phyloP scores from a whole-genome alignment of 2,329 filamentous ascomycete species.

The Septoria petroselini region DNA sequence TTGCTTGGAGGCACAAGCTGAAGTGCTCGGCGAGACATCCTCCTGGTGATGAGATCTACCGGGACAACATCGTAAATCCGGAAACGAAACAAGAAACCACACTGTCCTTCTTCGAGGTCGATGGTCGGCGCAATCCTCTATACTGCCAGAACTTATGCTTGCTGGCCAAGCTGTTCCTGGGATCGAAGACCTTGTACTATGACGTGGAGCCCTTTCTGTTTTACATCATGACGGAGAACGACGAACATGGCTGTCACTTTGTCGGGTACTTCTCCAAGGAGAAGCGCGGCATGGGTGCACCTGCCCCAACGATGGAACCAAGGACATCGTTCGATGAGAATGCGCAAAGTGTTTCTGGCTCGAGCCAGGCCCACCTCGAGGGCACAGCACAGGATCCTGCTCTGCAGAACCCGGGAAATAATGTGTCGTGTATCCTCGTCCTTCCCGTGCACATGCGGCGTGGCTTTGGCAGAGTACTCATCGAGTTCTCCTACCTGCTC shows the following conservation, averaged over 20 bases:
- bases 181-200: slow-evolving; percentile 97
- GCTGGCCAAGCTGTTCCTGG: slow-evolving; percentile 93
- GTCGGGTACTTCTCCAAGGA: slow-evolving; percentile 99
- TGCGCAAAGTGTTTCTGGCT: slow-evolving; percentile 20
- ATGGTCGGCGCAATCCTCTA: slow-evolving; percentile 94
- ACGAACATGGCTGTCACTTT: slow-evolving; percentile 88
- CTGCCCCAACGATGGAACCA: slow-evolving; percentile 66
- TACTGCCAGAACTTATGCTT: slow-evolving; percentile 98
- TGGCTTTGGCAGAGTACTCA: slow-evolving; percentile 92
- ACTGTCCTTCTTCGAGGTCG: slow-evolving; percentile 89
- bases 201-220: slow-evolving; percentile 96
- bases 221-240: slow-evolving; percentile 93
- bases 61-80: slow-evolving; percentile 68
- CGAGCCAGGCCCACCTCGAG: slow-evolving; percentile 17
- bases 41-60: slow-evolving; percentile 96
- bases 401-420: slow-evolving; percentile 58
- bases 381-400: slow-evolving; percentile 33
- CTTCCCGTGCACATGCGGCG: slow-evolving; percentile 95
- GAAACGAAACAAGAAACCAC: slow-evolving; percentile 37
- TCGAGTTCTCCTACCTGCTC: slow-evolving; percentile 96
- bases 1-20: slow-evolving; percentile 91
- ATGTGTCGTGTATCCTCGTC: slow-evolving; percentile 95
- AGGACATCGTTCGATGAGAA: slow-evolving; percentile 32
- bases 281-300: slow-evolving; percentile 59
- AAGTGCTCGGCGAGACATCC: slow-evolving; percentile 97